Evolutionary conservation across 306 rosid species (phyloP).

Genomic region (Prunus mume): DNA sequence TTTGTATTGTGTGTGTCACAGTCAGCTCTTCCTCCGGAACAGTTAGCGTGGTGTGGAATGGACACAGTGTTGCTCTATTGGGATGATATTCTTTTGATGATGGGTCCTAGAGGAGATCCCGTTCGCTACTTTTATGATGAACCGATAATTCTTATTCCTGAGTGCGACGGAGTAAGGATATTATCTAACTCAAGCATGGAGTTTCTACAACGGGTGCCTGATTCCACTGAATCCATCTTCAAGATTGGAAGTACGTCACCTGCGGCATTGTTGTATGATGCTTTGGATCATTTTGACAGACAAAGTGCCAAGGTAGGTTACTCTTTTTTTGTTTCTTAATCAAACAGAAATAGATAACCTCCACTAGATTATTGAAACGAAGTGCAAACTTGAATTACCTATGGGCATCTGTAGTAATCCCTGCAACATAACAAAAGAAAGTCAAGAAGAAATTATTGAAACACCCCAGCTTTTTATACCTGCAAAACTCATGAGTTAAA

Average conservation of each 20-base stretch:
- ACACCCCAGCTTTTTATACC: not conserved
- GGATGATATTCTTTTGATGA: constrained; percentile 97
- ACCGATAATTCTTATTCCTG: constrained; percentile 80
- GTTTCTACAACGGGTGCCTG: constrained; percentile 92
- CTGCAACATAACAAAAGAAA: not conserved
- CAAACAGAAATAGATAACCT: not conserved
- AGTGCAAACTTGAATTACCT: not conserved
- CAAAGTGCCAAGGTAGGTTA: constrained; percentile 88
- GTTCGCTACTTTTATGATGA: constrained; percentile 87
- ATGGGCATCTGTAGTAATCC: not conserved
- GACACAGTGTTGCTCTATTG: constrained; percentile 92
- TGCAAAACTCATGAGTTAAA: not conserved
- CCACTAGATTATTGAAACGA: not conserved
- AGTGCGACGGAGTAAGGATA: constrained; percentile 96
- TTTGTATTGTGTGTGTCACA: constrained; percentile 36
- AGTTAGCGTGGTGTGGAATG: constrained; percentile 96
- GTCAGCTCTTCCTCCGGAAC: constrained; percentile 95
- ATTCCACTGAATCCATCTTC: constrained; percentile 88
- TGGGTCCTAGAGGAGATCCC: constrained; percentile 95
- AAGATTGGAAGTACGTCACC: constrained; percentile 96
- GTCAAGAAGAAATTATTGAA: not conserved
- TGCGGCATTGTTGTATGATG: constrained; percentile 90
- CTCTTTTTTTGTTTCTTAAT: not conserved
- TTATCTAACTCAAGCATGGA: constrained; percentile 85
- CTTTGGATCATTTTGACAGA: constrained; percentile 96